These are phyloP conservation scores for Coprinellus aureogranulatus DNA, from an alignment of 768 basidiomycete species.

Conservation along the genomic window DNA sequence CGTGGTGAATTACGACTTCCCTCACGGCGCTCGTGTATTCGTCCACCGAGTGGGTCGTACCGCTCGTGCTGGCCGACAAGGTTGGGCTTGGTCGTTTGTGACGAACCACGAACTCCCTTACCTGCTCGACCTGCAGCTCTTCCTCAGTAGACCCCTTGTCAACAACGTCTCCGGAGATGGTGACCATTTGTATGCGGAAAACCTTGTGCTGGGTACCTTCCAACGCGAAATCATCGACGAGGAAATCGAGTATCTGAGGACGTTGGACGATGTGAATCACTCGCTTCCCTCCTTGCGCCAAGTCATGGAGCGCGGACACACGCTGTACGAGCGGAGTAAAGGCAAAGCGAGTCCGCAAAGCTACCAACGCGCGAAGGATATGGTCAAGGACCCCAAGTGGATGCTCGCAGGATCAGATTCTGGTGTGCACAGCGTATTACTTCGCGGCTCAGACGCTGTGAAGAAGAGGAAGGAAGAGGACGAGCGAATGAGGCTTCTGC, in stretches of 20 bases:
- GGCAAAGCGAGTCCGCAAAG: constrained; percentile 84
- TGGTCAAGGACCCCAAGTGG: constrained; percentile 73
- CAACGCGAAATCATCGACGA: constrained; percentile 77
- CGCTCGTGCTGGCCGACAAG: constrained; percentile 89
- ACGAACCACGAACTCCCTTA: constrained; percentile 84
- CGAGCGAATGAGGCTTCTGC: constrained; percentile 63
- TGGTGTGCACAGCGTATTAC: constrained; percentile 69
- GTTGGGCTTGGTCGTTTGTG: constrained; percentile 96
- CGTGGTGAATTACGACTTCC: constrained; percentile 98
- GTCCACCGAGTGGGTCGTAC: constrained; percentile 97
- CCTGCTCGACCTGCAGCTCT: constrained; percentile 89
- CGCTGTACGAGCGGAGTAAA: constrained; percentile 92
- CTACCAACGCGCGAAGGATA: constrained; percentile 86
- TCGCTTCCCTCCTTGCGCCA: constrained; percentile 64
- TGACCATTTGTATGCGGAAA: constrained; percentile 66
- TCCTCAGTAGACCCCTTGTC: constrained; percentile 77
- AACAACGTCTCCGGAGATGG: constrained; percentile 46
- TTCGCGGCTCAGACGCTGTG: constrained; percentile 36
- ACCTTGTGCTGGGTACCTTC: constrained; percentile 79
- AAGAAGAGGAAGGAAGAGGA: constrained; percentile 45
- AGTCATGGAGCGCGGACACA: constrained; percentile 86
- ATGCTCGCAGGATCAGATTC: constrained; percentile 63
- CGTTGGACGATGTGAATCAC: constrained; percentile 62
- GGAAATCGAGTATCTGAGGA: constrained; percentile 76
- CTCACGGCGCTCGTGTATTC: constrained; percentile 88